Conservation (phyloP, 2,329 filamentous ascomycete genomes). For the Lachnellula occidentalis region DNA sequence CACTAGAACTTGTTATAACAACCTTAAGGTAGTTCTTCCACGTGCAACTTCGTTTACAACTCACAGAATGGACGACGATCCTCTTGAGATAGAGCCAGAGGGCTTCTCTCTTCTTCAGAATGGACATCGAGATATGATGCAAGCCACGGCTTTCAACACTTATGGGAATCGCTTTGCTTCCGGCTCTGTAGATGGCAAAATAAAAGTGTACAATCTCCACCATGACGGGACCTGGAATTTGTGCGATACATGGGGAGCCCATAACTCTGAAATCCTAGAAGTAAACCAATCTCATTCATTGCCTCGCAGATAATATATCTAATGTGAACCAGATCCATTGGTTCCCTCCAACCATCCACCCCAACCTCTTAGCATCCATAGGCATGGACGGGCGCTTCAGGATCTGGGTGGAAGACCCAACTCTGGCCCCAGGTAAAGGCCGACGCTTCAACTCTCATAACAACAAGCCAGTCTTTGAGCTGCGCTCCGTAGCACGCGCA, state of each 20-base stretch:
- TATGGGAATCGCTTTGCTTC: conserved; percentile 90
- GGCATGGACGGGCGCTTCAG: conserved; percentile 87
- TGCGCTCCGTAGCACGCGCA: conserved; percentile 22
- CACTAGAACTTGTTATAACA: background rate
- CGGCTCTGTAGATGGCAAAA: conserved; percentile 84
- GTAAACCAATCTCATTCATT: conserved; percentile 41
- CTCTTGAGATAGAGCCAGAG: conserved; percentile 12
- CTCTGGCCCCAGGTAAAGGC: conserved; percentile 66
- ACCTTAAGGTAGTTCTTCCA: no score
- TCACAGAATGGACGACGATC: conserved; percentile 12
- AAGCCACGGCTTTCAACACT: conserved; percentile 73
- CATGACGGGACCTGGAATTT: conserved; percentile 72
- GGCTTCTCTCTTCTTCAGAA: conserved; percentile 54
- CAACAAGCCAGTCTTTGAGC: conserved; percentile 51
- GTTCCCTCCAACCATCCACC: conserved; percentile 85
- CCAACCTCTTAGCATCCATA: conserved; percentile 78
- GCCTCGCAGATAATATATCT: background rate
- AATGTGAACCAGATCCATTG: conserved; percentile 66
- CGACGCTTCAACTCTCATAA: conserved; percentile 71
- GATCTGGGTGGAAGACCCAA: conserved; percentile 87
- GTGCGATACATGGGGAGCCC: conserved; percentile 83
- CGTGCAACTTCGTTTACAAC: background rate
- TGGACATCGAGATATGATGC: conserved; percentile 56
- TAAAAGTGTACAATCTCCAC: conserved; percentile 85
- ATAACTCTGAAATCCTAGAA: conserved; percentile 85